phyloP scores from a whole-genome alignment of 345 rosid species.

The Corymbia maculata region DNA sequence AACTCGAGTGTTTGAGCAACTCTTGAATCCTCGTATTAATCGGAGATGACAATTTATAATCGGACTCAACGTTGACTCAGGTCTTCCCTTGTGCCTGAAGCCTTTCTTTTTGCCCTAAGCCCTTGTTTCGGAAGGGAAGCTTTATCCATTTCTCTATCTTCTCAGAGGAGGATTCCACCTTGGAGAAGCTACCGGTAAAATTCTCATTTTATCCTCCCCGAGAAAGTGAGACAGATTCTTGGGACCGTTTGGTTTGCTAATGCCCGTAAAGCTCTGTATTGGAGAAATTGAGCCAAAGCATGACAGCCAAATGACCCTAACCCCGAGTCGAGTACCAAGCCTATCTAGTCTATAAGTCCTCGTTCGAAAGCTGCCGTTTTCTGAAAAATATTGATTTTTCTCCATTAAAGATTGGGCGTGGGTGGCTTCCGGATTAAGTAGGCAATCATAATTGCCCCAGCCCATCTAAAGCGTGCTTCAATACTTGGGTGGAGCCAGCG shows the following conservation, averaged over 20 bases:
- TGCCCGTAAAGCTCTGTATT: not conserved
- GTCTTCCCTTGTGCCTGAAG: not conserved
- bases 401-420: not conserved
- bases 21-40: not conserved
- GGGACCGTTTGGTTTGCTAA: not conserved
- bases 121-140: not conserved
- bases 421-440: not conserved
- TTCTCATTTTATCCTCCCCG: not conserved
- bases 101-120: not conserved
- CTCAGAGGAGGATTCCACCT: not conserved
- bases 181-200: not conserved
- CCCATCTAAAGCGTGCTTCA: not conserved
- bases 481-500: not conserved
- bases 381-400: not conserved
- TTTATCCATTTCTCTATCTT: not conserved
- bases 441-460: not conserved
- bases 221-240: not conserved
- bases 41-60: not conserved
- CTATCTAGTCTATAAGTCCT: not conserved
- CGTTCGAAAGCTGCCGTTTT: not conserved
- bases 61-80: not conserved
- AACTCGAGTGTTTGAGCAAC: not conserved
- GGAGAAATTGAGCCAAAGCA: not conserved
- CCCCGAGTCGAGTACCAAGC: not conserved
- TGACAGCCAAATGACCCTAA: not conserved